These are phyloP conservation scores for Circinella umbellata DNA, from an alignment of 371 early-diverging fungal genomes.

Conservation along the genomic window DNA sequence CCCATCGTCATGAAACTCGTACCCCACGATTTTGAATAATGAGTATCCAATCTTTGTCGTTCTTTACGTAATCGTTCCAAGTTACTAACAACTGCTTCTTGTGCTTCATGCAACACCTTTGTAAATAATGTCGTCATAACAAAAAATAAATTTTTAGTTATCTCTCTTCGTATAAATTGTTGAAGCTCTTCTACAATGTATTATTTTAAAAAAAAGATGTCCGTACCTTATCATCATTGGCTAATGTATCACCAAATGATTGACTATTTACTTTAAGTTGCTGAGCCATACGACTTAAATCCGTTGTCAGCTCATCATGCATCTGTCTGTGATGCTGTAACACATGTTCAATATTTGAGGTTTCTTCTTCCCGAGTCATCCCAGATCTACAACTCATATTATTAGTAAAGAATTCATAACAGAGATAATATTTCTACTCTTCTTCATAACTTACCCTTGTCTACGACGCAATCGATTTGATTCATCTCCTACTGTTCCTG, in stretches of 20 bases:
- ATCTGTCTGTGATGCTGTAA: constrained; percentile 68
- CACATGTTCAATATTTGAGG: constrained; percentile 55
- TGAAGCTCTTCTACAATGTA: no score
- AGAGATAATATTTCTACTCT: neutral
- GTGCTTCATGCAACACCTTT: constrained; percentile 56
- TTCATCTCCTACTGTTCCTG: neutral
- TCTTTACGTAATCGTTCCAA: constrained; percentile 53
- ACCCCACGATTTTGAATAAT: constrained; percentile 67
- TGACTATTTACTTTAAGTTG: constrained; percentile 68
- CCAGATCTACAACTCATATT: neutral
- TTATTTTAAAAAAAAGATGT: no score
- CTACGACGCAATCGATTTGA: constrained; percentile 6
- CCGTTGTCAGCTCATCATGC: constrained; percentile 72
- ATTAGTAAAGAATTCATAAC: no score
- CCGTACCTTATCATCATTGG: constrained; percentile 59
- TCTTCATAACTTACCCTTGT: constrained; percentile 4
- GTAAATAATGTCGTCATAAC: no score
- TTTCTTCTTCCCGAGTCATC: constrained; percentile 31
- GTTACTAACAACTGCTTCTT: constrained; percentile 55
- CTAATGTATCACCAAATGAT: constrained; percentile 62
- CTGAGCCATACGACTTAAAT: constrained; percentile 67
- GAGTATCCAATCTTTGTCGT: constrained; percentile 56
- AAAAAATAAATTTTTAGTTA: no score
- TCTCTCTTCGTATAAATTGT: no score
- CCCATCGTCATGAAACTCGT: constrained; percentile 74